Base-by-base conservation (phyloP, 805 yeast genomes). In the Lipomyces orientalis region DNA sequence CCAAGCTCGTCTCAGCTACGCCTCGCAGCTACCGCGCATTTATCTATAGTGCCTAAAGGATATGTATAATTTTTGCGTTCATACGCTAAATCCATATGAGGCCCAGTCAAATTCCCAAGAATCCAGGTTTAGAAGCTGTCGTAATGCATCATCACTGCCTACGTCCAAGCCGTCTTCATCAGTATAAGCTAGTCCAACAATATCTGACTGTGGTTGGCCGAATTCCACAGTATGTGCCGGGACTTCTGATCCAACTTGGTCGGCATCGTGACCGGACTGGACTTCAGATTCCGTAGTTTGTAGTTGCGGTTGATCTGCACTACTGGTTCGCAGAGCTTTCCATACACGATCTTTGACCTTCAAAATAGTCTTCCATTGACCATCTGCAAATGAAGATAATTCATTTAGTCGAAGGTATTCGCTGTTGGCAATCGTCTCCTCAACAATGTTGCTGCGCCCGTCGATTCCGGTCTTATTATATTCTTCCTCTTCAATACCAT, bases 341-440 rank as follows among this genome's bases (percentile, higher is more conserved):
- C 64, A 65, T 12, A 65, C 61, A 14, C 22, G 35, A 6, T 65
- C 58, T 43, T 65, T 56, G 10, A 65, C 61, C 35, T 51, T 56
- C 59, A 65, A 31, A 43, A 65, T 43, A 9, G 60, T 34, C 37
- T 51, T 61, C 68, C 68, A 65, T 60, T 65, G 68, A 33, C 54
- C 57, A 5, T 25, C 14, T 5, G 64, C 61, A 37, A 39, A 58
- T 19, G 25, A 14, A 1, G 68, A 60, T 14, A 61, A 33, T 1
- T 37, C 16, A 33, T 65, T 46, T 2, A 51, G 51, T 10, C 61
- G 58, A 46, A 65, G 29, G n/a, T 10, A 60, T 8, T 57, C 56
- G 22, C 14, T 51, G 22, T 60, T 58, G 1, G 58, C 62, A 52
- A 65, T 61, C 9, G 59, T 60, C 22, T 43, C 51, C 43, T 65